These are phyloP conservation scores for Crithidia bombi DNA, from an alignment of 208 protist species.

Conservation along the genomic window DNA sequence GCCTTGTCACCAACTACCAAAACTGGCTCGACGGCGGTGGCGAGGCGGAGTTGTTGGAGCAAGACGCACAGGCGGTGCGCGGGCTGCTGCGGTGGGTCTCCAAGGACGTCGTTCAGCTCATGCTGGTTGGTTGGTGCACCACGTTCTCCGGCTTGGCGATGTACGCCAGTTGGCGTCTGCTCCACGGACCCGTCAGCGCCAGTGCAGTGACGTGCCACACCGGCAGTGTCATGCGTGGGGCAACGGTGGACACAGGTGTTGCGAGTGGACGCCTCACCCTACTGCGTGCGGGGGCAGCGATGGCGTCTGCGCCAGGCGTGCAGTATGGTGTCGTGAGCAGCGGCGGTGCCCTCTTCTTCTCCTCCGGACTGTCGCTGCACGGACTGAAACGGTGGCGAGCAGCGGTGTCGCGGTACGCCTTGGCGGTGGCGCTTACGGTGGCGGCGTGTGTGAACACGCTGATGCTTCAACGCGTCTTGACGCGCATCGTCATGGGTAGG, in stretches of 20 bases:
- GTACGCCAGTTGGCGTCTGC: slow-evolving; percentile 14
- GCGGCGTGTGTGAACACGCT: slow-evolving; percentile 34
- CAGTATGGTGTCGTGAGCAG: slow-evolving; percentile 34
- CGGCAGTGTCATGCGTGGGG: background rate
- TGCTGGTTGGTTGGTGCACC: slow-evolving; percentile 37
- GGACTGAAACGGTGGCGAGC: slow-evolving; percentile 1
- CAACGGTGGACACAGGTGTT: background rate
- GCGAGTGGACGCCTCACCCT: slow-evolving; percentile 10
- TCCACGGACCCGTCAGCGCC: background rate
- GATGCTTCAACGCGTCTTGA: slow-evolving; percentile 28
- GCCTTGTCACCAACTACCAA: slow-evolving; percentile 21
- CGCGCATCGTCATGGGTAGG: background rate
- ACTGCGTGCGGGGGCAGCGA: slow-evolving; percentile 8
- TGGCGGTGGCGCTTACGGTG: slow-evolving; percentile 32
- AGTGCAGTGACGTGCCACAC: background rate
- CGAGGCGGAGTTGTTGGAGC: slow-evolving; percentile 20
- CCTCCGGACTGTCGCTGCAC: background rate
- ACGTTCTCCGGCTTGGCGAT: slow-evolving; percentile 20
- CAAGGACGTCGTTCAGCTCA: slow-evolving; percentile 27
- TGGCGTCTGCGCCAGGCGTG: slow-evolving; percentile 15
- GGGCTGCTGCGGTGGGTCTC: slow-evolving; percentile 17
- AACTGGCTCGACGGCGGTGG: slow-evolving; percentile 33
- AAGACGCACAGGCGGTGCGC: background rate
- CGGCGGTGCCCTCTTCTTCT: slow-evolving; percentile 11
- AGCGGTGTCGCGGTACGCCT: slow-evolving; percentile 30